Base-by-base conservation (phyloP, 257 asterid genomes). In the Penstemon newberryi region DNA sequence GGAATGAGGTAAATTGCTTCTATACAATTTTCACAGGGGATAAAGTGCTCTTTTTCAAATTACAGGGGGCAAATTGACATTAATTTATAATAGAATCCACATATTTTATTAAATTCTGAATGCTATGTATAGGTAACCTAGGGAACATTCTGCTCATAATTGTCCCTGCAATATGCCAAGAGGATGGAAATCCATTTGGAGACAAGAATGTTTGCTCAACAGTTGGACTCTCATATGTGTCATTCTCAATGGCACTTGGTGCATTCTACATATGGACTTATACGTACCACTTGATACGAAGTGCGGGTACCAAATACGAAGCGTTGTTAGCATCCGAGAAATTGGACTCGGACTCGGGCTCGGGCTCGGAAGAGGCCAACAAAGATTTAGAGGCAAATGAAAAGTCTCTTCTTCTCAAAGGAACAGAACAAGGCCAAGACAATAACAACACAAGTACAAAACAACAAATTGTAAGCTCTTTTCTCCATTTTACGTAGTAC, bases 221-320 rank as follows among this genome's bases (percentile, higher is more conserved):
- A 2, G 18, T 44, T 52, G 94, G 92, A 8, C 79, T 89, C 53
- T 87, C 98, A 3, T 91, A 91, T 67, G 90, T 83, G 55, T 89
- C 98, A 68, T 88, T 91, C 76, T 91, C 98, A 18, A 89, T 91
- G 98, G 98, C 96, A 5, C 84, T 88, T 36, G 96, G 97, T n/a
- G 81, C 92, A 3, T 80, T 91, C 79, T 91, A 79, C 89, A 84
- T 87, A 66, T 91, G 98, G 98, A 91, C 98, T 4, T 77, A 75
- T 61, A 76, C 86, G 7, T 89, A 79, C 77, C 84, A 89, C 65
- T 71, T 91, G 52, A 79, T 91, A 73, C 73, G 80, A 77, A 75
- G 73, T 9, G 83, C 98, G 0, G 84, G 86, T 1, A 40, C 6
- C 1, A 81, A 66, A 60, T 79, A 80, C 19, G 71, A 67, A 61